Conservation (phyloP, 768 basidiomycete genomes). For the Trametes villosa region DNA sequence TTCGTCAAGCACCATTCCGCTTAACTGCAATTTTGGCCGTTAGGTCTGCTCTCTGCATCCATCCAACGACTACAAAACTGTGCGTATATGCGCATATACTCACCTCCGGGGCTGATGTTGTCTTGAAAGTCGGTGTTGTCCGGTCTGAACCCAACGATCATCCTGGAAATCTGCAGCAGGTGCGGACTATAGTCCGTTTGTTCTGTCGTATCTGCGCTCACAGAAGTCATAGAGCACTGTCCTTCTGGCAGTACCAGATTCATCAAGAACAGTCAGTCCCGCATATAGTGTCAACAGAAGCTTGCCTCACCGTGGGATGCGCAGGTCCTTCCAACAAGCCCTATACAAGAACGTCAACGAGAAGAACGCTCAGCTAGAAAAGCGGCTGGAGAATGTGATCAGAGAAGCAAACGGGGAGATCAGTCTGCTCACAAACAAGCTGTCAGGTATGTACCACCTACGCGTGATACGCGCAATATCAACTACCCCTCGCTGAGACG, state of each 20-base stretch:
- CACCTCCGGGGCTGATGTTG: slow-evolving; percentile 5
- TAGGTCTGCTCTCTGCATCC: slow-evolving; percentile 85
- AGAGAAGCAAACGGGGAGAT: slow-evolving; percentile 86
- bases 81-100: slow-evolving; percentile 48
- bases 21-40: slow-evolving; percentile 36
- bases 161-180: slow-evolving; percentile 85
- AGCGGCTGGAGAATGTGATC: slow-evolving; percentile 84
- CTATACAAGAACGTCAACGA: slow-evolving; percentile 81
- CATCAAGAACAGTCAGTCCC: slow-evolving; percentile 76
- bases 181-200: slow-evolving; percentile 26
- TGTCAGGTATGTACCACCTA: slow-evolving; percentile 50
- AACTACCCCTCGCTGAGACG: too few species aligned
- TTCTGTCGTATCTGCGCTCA: neutral
- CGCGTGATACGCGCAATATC: neutral
- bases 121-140: slow-evolving; percentile 76
- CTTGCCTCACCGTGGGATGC: neutral
- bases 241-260: slow-evolving; percentile 91
- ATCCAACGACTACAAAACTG: slow-evolving; percentile 91
- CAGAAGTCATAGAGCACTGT: slow-evolving; percentile 56
- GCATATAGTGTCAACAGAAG: neutral
- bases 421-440: slow-evolving; percentile 68
- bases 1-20: neutral
- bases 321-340: slow-evolving; percentile 82
- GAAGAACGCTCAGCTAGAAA: slow-evolving; percentile 80
- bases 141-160: slow-evolving; percentile 72